Percentiles rank a stretch among this genome's conserved stretches.
Evolutionary conservation across 441 rosid genomes (phyloP).

Genomic region (Erysimum cheiri): DNA sequence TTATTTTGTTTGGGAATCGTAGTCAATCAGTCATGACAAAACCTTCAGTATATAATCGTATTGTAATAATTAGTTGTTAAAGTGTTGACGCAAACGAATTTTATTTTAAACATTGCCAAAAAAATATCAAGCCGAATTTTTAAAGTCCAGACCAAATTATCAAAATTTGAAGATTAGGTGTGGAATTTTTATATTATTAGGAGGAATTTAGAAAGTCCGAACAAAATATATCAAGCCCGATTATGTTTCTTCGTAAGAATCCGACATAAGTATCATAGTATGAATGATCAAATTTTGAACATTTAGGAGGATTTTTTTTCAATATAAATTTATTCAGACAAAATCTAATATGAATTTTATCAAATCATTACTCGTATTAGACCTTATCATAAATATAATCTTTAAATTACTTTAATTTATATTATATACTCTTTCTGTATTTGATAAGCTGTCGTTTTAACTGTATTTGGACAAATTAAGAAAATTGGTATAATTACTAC

Average conservation of each 20-base stretch:
- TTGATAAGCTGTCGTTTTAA: too few species aligned
- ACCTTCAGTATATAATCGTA: not conserved
- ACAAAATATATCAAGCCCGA: not conserved
- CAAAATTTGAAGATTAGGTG: slow-evolving; percentile 2
- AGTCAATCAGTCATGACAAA: slow-evolving; percentile 19
- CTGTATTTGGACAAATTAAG: too few species aligned
- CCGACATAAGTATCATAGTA: not conserved
- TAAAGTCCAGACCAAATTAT: too few species aligned
- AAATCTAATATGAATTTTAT: not conserved
- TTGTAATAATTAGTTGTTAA: slow-evolving; percentile 2
- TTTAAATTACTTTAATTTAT: not conserved
- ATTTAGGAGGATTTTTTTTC: not conserved
- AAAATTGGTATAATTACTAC: too few species aligned
- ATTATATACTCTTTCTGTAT: too few species aligned
- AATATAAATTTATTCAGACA: not conserved
- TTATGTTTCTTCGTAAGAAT: not conserved
- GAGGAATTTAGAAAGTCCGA: not conserved
- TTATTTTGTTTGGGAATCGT: slow-evolving; percentile 11
- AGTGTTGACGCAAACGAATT: slow-evolving; percentile 23
- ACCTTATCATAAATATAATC: not conserved
- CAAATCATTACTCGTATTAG: not conserved
- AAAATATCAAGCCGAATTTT: too few species aligned
- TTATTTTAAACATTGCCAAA: slow-evolving; percentile 6
- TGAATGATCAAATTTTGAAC: not conserved
- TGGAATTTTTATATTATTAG: not conserved